Percentiles rank a stretch among this genome's conserved stretches.
Evolutionary conservation across 495 filamentous ascomycete genomes (phyloP).

Genomic region (Sphaerosporella brunnea): DNA sequence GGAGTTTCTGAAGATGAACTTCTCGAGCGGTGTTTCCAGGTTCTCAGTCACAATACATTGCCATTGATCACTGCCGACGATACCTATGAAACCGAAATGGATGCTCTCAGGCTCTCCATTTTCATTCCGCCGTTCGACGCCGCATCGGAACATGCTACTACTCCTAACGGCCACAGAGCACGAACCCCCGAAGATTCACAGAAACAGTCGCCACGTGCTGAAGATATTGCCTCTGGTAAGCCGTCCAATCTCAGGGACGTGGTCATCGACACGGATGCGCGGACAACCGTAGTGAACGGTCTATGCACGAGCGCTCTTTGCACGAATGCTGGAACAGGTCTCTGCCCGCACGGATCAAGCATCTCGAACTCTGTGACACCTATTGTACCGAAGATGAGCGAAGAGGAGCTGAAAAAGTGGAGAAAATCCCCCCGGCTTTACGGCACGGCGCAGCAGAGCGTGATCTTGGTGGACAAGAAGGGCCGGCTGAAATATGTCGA

Average conservation of each 20-base stretch:
- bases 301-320: conserved; percentile 2
- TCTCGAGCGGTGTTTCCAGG: conserved; percentile 47
- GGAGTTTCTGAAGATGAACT: conserved; percentile 42
- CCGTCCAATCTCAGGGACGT: not conserved
- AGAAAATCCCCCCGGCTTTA: conserved; percentile 33
- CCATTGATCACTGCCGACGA: conserved; percentile 37
- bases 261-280: not conserved
- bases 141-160: conserved; percentile 9
- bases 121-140: conserved; percentile 48
- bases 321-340: too few species aligned
- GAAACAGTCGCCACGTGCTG: conserved; percentile 13
- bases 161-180: not conserved
- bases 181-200: conserved; percentile 12
- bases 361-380: too few species aligned
- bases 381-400: not conserved
- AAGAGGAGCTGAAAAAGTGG: conserved; percentile 24
- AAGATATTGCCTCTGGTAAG: conserved; percentile 9
- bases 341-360: too few species aligned
- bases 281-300: conserved; percentile 1
- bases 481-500: conserved; percentile 70
- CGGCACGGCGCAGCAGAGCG: conserved; percentile 86
- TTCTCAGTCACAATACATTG: conserved; percentile 57
- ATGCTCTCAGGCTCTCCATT: conserved; percentile 55
- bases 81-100: conserved; percentile 52
- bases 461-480: conserved; percentile 57